A percentile compares a stretch with the other conserved stretches of the same genome.
Conservation (phyloP, 192 early-diverging fungal species). For the Rhizophagus clarus region DNA sequence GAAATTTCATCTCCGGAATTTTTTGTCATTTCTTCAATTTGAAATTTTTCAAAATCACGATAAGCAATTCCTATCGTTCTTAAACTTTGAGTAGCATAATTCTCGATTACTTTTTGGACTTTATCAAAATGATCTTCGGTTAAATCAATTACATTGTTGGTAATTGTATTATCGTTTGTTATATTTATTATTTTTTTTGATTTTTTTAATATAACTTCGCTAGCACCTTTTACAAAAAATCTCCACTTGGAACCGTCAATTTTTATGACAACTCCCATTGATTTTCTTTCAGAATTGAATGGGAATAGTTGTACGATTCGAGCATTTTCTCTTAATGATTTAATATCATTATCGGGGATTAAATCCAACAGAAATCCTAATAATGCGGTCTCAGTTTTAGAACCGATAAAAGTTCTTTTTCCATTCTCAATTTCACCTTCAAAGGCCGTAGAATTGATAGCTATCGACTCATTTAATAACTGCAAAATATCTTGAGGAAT, state of each 20-base stretch:
- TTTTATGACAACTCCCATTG: conserved; percentile 81
- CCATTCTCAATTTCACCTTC: conserved; percentile 53
- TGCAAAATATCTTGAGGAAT: conserved; percentile 46
- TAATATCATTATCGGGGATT: conserved; percentile 61
- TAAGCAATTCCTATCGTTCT: conserved; percentile 91
- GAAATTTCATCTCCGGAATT: conserved; percentile 55
- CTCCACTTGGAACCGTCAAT: conserved; percentile 55
- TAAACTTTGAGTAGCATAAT: conserved; percentile 79
- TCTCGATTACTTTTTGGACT: conserved; percentile 58
- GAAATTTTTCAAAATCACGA: conserved; percentile 75
- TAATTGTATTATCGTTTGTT: conserved; percentile 38
- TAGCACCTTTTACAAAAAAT: conserved; percentile 93
- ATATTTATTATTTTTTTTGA: conserved; percentile 66
- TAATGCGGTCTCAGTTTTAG: conserved; percentile 95
- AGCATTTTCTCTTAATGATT: conserved; percentile 60
- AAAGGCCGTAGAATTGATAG: conserved; percentile 83
- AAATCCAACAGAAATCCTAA: conserved; percentile 73
- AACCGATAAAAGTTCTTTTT: conserved; percentile 70
- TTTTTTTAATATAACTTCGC: conserved; percentile 77
- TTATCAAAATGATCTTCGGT: conserved; percentile 36
- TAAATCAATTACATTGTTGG: conserved; percentile 32
- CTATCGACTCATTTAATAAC: conserved; percentile 70
- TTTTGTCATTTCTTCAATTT: conserved; percentile 40
- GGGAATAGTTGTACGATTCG: conserved; percentile 77
- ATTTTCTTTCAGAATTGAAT: conserved; percentile 91